Percentiles rank a stretch among this genome's conserved stretches.
These are phyloP conservation scores for Lachnum nothofagi DNA, from an alignment of 2,329 filamentous ascomycete species.

Conservation along the genomic window DNA sequence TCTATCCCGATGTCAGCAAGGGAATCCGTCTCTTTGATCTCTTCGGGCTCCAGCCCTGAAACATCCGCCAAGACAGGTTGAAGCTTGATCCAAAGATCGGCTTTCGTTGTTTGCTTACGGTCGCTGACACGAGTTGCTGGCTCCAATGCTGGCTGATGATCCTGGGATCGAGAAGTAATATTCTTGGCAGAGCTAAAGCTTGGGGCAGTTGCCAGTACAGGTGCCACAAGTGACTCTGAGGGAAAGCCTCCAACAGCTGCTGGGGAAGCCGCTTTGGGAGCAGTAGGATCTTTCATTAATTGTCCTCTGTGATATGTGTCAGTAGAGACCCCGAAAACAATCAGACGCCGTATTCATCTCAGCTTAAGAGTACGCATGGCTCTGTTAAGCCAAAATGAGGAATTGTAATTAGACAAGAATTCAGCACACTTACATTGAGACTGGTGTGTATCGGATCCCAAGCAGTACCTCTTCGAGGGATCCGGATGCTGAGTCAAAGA, in stretches of 20 bases:
- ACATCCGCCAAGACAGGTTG: conserved; percentile 27
- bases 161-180: background rate
- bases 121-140: background rate
- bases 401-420: too few species aligned
- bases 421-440: background rate
- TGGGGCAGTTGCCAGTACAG: too few species aligned
- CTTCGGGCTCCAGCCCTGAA: conserved; percentile 34
- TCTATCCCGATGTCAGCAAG: conserved; percentile 45
- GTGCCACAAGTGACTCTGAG: too few species aligned
- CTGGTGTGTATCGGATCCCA: conserved; percentile 21
- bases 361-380: background rate
- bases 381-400: too few species aligned
- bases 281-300: too few species aligned
- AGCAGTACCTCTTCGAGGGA: conserved; percentile 31
- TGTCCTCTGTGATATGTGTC: too few species aligned
- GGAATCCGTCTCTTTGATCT: conserved; percentile 34
- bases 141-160: background rate
- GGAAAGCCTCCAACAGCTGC: too few species aligned
- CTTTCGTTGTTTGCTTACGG: background rate
- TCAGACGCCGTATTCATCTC: background rate
- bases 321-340: too few species aligned
- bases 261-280: too few species aligned
- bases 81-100: background rate
- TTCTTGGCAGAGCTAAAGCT: too few species aligned
- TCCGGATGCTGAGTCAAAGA: conserved; percentile 29